Conservation (phyloP, 208 protist genomes). For the Leishmania gerbilli region DNA sequence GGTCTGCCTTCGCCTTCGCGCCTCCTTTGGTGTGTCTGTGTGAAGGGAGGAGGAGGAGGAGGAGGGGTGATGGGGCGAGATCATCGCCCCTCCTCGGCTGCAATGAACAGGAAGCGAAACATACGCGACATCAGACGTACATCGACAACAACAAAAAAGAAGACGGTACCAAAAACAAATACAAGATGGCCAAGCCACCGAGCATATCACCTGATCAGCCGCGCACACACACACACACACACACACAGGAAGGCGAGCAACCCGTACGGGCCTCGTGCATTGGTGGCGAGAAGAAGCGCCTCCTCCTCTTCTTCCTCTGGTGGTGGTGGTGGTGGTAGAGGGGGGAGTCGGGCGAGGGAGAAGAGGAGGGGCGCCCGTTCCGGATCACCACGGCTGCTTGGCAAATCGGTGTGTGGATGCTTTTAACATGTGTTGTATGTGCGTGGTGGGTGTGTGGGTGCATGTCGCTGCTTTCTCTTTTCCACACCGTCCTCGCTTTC, state of each 20-base stretch:
- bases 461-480: neutral
- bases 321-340: too few species aligned
- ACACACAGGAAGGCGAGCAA: neutral
- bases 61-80: neutral
- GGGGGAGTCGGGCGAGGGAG: too few species aligned
- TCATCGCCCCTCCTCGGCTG: neutral
- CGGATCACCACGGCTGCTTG: neutral
- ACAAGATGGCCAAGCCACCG: neutral
- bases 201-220: neutral
- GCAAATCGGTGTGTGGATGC: neutral
- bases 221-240: neutral
- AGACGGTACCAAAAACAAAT: too few species aligned
- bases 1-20: neutral
- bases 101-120: neutral
- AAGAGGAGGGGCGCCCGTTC: too few species aligned
- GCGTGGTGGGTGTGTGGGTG: neutral
- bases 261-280: neutral
- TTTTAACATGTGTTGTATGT: neutral
- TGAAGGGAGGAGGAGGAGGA: neutral
- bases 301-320: neutral
- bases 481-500: neutral
- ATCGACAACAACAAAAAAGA: too few species aligned
- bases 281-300: neutral
- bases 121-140: too few species aligned
- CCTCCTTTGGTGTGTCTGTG: neutral